A percentile compares a stretch with the other conserved stretches of the same genome.
phyloP scores from a whole-genome alignment of 148 eudicot genomes.

The Dianthus caryophyllus region DNA sequence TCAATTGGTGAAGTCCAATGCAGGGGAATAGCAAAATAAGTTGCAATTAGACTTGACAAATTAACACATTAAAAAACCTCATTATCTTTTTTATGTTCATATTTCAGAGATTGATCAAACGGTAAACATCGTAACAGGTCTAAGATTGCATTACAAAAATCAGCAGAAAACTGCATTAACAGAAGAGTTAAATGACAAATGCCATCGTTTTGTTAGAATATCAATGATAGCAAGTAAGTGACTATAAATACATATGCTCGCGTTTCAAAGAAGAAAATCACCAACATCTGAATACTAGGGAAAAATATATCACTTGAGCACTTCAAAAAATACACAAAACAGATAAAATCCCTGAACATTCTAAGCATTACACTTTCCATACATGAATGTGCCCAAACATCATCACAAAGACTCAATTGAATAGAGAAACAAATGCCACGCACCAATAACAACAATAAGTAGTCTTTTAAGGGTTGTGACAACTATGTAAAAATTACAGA shows the following conservation, averaged over 20 bases:
- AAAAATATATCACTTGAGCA: not conserved
- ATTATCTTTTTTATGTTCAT: not conserved
- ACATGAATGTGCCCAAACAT: not conserved
- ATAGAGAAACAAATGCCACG: not conserved
- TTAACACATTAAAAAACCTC: not conserved
- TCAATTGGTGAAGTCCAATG: conserved; percentile 8
- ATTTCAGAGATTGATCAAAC: not conserved
- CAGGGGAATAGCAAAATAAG: not conserved
- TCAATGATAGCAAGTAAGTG: not conserved
- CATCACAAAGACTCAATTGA: not conserved
- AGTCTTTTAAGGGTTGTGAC: too few species aligned
- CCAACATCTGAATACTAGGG: too few species aligned
- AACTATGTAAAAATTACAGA: too few species aligned
- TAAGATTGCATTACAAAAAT: not conserved
- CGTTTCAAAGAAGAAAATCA: too few species aligned
- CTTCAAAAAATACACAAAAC: not conserved
- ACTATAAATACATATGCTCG: not conserved
- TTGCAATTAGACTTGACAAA: not conserved
- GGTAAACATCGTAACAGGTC: not conserved
- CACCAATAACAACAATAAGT: not conserved
- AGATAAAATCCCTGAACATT: not conserved
- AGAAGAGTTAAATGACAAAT: not conserved
- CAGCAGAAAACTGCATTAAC: not conserved
- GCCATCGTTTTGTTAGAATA: not conserved
- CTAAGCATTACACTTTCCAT: not conserved